These are phyloP conservation scores for Fusarium transvaalense DNA, from an alignment of 2,329 filamentous ascomycete genomes.

Conservation along the genomic window DNA sequence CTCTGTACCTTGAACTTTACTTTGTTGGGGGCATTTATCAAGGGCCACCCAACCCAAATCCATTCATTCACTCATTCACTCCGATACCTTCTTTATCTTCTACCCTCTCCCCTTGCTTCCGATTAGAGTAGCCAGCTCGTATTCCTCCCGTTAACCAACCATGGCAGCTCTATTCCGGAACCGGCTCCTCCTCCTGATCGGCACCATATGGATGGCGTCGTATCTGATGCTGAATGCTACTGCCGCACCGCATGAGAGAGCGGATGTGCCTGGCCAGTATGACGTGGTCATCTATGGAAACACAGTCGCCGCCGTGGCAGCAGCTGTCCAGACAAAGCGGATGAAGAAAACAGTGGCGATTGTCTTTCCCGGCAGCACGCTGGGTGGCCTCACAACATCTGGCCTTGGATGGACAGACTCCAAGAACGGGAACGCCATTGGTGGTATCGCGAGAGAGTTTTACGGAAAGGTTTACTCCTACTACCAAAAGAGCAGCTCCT, in stretches of 20 bases:
- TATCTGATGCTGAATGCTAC: conserved; percentile 29
- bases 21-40: not conserved
- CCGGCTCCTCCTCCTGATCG: conserved; percentile 21
- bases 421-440: conserved; percentile 38
- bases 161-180: conserved; percentile 29
- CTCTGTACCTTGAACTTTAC: not conserved
- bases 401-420: conserved; percentile 42
- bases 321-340: conserved; percentile 34
- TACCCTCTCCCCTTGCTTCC: not conserved
- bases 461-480: conserved; percentile 31
- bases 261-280: conserved; percentile 16
- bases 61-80: conserved; percentile 17
- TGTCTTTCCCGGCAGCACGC: conserved; percentile 32
- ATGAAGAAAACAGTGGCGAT: conserved; percentile 42
- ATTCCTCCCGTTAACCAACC: conserved; percentile 10
- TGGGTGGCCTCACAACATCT: conserved; percentile 39
- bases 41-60: not conserved
- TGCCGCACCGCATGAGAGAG: conserved; percentile 25
- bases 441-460: conserved; percentile 40
- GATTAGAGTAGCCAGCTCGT: not conserved
- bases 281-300: conserved; percentile 45
- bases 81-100: conserved; percentile 2
- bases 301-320: conserved; percentile 40
- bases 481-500: conserved; percentile 24
- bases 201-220: conserved; percentile 35